A percentile compares a stretch with the other conserved stretches of the same genome.
Conservation (phyloP, 148 eudicot genomes). For the Heliosperma pusillum region DNA sequence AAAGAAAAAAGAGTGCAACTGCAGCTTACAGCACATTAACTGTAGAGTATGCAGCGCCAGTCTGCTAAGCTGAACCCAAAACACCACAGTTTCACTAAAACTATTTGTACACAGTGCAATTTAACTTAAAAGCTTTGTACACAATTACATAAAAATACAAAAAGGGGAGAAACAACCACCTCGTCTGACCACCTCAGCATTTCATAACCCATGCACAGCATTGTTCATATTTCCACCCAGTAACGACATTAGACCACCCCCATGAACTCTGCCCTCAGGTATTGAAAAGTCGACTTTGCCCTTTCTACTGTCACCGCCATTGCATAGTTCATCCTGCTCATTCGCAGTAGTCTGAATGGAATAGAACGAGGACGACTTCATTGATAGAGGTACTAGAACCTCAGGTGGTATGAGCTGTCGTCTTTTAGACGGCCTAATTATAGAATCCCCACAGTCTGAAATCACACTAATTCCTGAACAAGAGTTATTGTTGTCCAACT, state of each 20-base stretch:
- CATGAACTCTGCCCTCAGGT: conserved; percentile 90
- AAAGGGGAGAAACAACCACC: conserved; percentile 9
- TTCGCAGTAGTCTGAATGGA: conserved; percentile 31
- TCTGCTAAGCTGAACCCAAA: conserved; percentile 7
- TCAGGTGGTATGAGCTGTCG: conserved; percentile 69
- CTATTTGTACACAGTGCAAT: conserved; percentile 25
- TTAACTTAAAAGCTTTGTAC: conserved; percentile 30
- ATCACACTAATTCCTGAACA: conserved; percentile 48
- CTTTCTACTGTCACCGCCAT: conserved; percentile 20
- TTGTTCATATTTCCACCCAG: conserved; percentile 66
- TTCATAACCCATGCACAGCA: conserved; percentile 45
- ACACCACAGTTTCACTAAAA: conserved; percentile 9
- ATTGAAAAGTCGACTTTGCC: conserved; percentile 32
- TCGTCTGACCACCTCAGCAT: conserved; percentile 4
- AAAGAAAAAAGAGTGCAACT: not conserved
- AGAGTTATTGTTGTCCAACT: conserved; percentile 37
- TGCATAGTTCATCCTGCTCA: conserved; percentile 27
- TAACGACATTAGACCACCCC: conserved; percentile 81
- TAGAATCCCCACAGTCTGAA: conserved; percentile 54
- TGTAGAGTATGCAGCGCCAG: conserved; percentile 13
- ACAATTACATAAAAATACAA: conserved; percentile 29
- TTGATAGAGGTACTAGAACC: conserved; percentile 86
- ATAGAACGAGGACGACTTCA: conserved; percentile 54
- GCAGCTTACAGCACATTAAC: conserved; percentile 13
- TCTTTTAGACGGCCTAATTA: conserved; percentile 43